Evolutionary conservation across 176 grass and related monocot species (phyloP).

Genomic region (Dendrocalamus sinicus): DNA sequence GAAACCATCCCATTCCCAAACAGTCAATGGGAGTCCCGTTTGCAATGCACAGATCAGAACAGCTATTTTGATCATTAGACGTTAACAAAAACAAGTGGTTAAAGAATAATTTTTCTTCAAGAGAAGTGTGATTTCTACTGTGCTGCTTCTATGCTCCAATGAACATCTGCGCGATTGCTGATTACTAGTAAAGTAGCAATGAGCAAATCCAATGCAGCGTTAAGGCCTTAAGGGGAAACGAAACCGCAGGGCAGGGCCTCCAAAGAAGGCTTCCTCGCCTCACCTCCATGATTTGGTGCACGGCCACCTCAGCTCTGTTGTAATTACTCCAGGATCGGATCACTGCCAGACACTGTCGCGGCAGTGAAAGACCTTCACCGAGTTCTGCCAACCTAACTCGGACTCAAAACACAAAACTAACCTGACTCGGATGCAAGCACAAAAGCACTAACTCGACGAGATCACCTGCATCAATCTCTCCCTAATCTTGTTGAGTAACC

Average conservation of each 20-base stretch:
- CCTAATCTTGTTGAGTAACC: too few relatives aligned
- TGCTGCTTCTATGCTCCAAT: background rate
- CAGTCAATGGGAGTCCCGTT: background rate
- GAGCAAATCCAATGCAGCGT: background rate
- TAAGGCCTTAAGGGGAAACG: background rate
- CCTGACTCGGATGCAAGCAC: too few relatives aligned
- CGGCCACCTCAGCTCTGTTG: conserved; percentile 38
- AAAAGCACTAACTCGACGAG: too few relatives aligned
- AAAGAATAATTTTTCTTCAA: background rate
- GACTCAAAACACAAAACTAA: too few relatives aligned
- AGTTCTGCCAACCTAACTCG: too few relatives aligned
- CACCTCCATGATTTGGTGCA: conserved; percentile 43
- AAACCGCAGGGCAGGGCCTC: background rate
- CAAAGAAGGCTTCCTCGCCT: background rate
- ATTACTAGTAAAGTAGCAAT: background rate
- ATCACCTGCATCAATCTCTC: too few relatives aligned
- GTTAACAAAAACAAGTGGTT: background rate
- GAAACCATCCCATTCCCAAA: background rate
- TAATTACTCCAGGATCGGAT: too few relatives aligned
- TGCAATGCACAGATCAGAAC: background rate
- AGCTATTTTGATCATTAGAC: background rate
- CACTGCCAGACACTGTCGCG: too few relatives aligned
- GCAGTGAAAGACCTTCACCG: too few relatives aligned
- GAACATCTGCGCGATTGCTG: background rate
- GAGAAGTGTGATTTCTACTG: background rate